Percentiles rank a stretch among this genome's conserved stretches.
These are phyloP conservation scores for Phytopythium helicoides DNA, from an alignment of 352 stramenopile genomes.

Conservation along the genomic window DNA sequence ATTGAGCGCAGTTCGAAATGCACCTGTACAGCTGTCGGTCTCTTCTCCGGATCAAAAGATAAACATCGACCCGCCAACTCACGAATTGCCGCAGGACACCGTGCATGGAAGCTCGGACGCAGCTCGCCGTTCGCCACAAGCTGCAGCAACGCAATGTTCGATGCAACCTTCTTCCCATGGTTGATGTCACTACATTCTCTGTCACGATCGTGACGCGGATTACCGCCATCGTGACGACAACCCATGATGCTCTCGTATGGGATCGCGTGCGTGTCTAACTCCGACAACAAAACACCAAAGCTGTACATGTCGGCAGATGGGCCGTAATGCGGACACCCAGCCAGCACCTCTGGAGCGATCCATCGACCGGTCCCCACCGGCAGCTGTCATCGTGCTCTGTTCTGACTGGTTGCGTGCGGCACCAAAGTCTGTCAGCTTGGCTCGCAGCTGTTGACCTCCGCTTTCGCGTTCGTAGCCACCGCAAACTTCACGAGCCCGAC, in stretches of 20 bases:
- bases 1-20: constrained; percentile 16
- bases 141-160: constrained; percentile 25
- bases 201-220: constrained; percentile 3
- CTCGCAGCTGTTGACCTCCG: too few species aligned
- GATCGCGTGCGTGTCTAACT: constrained; percentile 53
- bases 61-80: constrained; percentile 32
- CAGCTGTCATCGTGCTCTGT: too few species aligned
- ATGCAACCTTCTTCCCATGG: constrained; percentile 4
- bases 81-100: constrained; percentile 34
- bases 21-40: constrained; percentile 35
- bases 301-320: too few species aligned
- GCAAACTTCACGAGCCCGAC: too few species aligned
- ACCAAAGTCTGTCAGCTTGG: too few species aligned
- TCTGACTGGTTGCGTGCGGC: too few species aligned
- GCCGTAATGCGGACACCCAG: too few species aligned
- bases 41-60: constrained; percentile 21
- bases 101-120: constrained; percentile 17
- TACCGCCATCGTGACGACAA: too few species aligned
- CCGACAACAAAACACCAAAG: constrained; percentile 48
- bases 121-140: constrained; percentile 19
- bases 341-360: too few species aligned
- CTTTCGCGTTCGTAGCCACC: too few species aligned
- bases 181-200: too few species aligned
- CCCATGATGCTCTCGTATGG: constrained; percentile 37
- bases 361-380: too few species aligned